Evolutionary conservation across 805 yeast genomes (phyloP), one percentile per base, ranked within the genome.

Genomic region (Suhomyces canberraensis): DNA sequence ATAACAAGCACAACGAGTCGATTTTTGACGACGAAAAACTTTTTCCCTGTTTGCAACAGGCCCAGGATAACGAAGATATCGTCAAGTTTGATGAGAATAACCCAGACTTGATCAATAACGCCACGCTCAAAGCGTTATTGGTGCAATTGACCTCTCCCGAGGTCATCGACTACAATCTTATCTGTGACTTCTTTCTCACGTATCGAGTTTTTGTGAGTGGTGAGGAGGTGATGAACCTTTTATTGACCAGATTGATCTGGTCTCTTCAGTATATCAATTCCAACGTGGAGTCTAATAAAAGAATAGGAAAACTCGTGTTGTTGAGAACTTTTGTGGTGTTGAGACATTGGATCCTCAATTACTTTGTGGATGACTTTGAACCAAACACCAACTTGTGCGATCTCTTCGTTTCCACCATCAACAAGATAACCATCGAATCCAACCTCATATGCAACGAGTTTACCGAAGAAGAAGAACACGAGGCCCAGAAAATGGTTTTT

Each of bases 281-380:
- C 3, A 41, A 47, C 18, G 42, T 44, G 16, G 52, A 49, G n/a
- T 50, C 54, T 17, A 51, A 56, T 17, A 42, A 46, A 7, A 53
- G 69, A 41, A 52, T 73, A 3, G 95, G 95, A 1, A 75, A 80
- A 41, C 66, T 84, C 30, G 81, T 83, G 2, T 66, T 86, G 9
- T 73, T 90, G 25, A 71, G 98, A 50, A 82, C 95, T 0, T 91
- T 90, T 64, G 96, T 87, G 18, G 80, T 84, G 19, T 49, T 93
- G 29, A 76, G 97, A 51, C 95, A 87, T 63, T 91, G 98, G 95
- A 58, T 91, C 14, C 61, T 86, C 41, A 91, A 90, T 58, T 90
- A 86, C 57, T 93, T 88, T 51, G 72, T 79, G 28, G 91, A 86
- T 54, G 98, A 93, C 58, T 93, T 69, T 42, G 61, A 58, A 33